Percentiles rank a stretch among this genome's conserved stretches.
phyloP scores from a whole-genome alignment of 2,329 filamentous ascomycete species.

The Orbilia oligospora region DNA sequence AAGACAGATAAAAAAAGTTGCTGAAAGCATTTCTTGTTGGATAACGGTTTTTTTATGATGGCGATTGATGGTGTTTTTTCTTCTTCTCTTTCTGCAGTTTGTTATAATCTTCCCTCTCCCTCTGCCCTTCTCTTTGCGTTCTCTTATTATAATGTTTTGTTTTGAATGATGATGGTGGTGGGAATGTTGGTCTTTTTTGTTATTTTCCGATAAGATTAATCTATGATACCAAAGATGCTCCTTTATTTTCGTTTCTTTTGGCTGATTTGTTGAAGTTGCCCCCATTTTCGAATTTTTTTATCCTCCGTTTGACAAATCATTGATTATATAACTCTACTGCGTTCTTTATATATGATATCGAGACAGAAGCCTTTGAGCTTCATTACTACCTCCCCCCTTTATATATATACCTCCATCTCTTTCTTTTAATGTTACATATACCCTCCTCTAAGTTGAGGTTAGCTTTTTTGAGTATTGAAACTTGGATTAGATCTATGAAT shows the following conservation, averaged over 20 bases:
- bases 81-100: conserved; percentile 20
- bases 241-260: conserved; percentile 24
- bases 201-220: conserved; percentile 46
- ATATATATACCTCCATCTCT: background rate
- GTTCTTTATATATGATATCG: conserved; percentile 16
- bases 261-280: background rate
- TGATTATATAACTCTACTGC: background rate
- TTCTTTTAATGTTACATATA: background rate
- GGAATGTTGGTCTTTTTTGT: conserved; percentile 22
- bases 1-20: conserved; percentile 23
- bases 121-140: background rate
- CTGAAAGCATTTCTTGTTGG: conserved; percentile 46
- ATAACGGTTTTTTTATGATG: conserved; percentile 21
- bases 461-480: background rate
- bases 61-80: conserved; percentile 30
- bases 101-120: conserved; percentile 18
- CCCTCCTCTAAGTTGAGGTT: background rate
- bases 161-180: conserved; percentile 39
- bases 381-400: background rate
- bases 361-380: background rate
- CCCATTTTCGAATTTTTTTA: background rate
- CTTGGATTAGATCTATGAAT: background rate
- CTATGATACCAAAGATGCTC: conserved; percentile 61
- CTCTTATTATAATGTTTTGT: conserved; percentile 11
- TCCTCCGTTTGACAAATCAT: conserved; percentile 9